Percentiles rank a stretch among this genome's conserved stretches.
phyloP scores from a whole-genome alignment of 2,329 filamentous ascomycete species.

The Zasmidium angulare region DNA sequence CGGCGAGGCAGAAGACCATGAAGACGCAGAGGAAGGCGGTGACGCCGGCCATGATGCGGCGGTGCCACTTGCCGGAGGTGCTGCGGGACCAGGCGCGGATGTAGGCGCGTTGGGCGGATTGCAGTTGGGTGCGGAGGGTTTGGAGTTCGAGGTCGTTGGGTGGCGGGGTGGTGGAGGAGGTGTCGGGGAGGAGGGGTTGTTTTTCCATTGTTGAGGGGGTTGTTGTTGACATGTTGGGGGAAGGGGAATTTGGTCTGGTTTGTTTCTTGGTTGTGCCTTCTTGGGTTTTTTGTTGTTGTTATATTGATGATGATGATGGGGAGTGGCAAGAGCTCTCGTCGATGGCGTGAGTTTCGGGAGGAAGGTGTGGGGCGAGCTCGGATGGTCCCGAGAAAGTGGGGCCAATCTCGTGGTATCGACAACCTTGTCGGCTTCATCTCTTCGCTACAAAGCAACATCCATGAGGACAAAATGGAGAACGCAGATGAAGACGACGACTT shows the following conservation, averaged over 20 bases:
- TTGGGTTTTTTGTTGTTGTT: neutral
- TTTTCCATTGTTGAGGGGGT: conserved; percentile 25
- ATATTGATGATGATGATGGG: neutral
- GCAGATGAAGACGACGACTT: conserved; percentile 44
- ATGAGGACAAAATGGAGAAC: conserved; percentile 13
- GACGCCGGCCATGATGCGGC: conserved; percentile 32
- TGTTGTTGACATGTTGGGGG: neutral
- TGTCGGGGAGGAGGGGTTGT: conserved; percentile 28
- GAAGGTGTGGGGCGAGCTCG: neutral
- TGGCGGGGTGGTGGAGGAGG: too few relatives aligned
- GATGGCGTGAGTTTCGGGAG: neutral
- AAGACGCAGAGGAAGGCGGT: conserved; percentile 30
- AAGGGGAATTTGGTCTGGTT: too few relatives aligned
- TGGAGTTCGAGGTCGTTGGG: conserved; percentile 24
- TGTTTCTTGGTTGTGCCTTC: too few relatives aligned
- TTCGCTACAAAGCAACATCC: too few relatives aligned
- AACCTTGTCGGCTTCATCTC: neutral
- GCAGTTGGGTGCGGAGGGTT: conserved; percentile 29
- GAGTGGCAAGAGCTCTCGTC: neutral
- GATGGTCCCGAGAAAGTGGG: neutral
- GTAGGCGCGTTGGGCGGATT: conserved; percentile 35
- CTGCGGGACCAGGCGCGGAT: conserved; percentile 34
- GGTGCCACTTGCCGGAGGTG: conserved; percentile 32
- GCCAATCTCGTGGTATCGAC: neutral
- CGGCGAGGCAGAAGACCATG: conserved; percentile 26